These are phyloP conservation scores for Fraxinus americana DNA, from an alignment of 257 asterid genomes.

Conservation along the genomic window DNA sequence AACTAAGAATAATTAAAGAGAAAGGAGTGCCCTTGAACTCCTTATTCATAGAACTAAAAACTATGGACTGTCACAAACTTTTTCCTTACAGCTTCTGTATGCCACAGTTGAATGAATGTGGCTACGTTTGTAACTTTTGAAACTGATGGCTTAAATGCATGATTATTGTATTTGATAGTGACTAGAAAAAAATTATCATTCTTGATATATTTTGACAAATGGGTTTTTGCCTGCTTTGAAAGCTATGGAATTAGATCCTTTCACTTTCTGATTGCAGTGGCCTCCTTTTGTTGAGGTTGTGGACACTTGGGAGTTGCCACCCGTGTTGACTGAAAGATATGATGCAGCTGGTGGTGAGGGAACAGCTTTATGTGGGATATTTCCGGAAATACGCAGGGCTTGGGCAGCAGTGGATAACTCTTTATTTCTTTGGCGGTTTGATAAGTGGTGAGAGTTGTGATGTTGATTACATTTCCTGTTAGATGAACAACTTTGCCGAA, in stretches of 20 bases:
- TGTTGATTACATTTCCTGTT: constrained; percentile 1
- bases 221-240: constrained; percentile 6
- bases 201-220: neutral
- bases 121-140: constrained; percentile 4
- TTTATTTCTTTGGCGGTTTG: constrained; percentile 91
- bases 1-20: neutral
- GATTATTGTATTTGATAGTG: constrained; percentile 16
- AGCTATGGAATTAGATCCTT: constrained; percentile 17
- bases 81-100: neutral
- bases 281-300: constrained; percentile 90
- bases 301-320: constrained; percentile 95
- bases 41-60: neutral
- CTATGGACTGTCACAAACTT: neutral
- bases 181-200: neutral
- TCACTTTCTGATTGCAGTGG: constrained; percentile 67
- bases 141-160: constrained; percentile 10
- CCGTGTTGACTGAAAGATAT: constrained; percentile 83
- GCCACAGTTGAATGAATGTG: neutral
- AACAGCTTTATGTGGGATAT: constrained; percentile 94
- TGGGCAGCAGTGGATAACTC: constrained; percentile 99
- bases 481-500: constrained; percentile 3
- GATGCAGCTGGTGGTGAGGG: constrained; percentile 97
- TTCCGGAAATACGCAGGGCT: constrained; percentile 92
- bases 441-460: constrained; percentile 70
- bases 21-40: neutral